phyloP scores from a whole-genome alignment of 805 yeast genomes.

The Ogataea parapolymorpha region DNA sequence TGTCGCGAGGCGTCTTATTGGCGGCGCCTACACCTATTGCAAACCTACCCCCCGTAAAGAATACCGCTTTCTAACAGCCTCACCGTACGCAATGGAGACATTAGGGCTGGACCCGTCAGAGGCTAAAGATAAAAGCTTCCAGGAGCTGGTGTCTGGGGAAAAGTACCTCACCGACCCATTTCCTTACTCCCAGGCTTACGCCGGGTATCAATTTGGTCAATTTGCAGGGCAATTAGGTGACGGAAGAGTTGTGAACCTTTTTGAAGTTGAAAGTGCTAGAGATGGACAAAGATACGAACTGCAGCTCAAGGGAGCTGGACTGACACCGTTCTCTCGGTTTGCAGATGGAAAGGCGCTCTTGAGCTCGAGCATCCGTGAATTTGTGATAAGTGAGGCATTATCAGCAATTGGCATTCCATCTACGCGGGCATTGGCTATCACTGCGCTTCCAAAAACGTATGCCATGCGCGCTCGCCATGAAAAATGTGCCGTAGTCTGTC shows the following conservation, averaged over 20 bases:
- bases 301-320: constrained; percentile 90
- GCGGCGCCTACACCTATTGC: constrained; percentile 72
- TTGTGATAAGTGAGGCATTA: constrained; percentile 77
- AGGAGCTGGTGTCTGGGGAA: constrained; percentile 58
- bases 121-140: constrained; percentile 32
- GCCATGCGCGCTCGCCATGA: constrained; percentile 75
- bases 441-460: constrained; percentile 66
- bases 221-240: constrained; percentile 98
- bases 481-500: constrained; percentile 76
- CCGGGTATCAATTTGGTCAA: constrained; percentile 94
- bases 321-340: constrained; percentile 88
- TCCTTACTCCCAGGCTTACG: constrained; percentile 90
- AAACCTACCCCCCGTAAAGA: constrained; percentile 59
- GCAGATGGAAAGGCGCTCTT: constrained; percentile 96
- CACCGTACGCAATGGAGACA: constrained; percentile 58
- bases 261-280: constrained; percentile 53
- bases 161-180: constrained; percentile 40
- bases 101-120: constrained; percentile 50
- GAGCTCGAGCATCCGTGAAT: constrained; percentile 85
- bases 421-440: constrained; percentile 75
- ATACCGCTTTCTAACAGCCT: constrained; percentile 53
- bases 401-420: constrained; percentile 82
- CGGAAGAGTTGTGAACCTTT: constrained; percentile 83
- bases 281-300: constrained; percentile 52
- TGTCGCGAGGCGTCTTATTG: constrained; percentile 47